Evolutionary conservation across 495 filamentous ascomycete genomes (phyloP).

Genomic region (Penicillium canescens): DNA sequence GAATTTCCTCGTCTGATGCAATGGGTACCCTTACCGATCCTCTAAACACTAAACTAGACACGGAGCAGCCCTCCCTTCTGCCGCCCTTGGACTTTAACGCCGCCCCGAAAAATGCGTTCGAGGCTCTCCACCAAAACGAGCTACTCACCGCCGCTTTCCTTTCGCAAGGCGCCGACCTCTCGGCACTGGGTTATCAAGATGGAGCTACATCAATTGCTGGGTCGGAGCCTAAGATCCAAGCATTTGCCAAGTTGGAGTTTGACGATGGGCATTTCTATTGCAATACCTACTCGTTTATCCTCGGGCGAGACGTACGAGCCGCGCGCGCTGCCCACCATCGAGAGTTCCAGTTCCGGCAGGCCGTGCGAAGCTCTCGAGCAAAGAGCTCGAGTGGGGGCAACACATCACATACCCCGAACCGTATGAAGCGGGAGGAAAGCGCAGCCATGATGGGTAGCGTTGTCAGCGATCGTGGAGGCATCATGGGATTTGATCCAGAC

Average conservation of each 20-base stretch:
- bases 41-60: constrained; percentile 30
- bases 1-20: constrained; percentile 17
- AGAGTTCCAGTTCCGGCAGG: constrained; percentile 45
- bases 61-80: constrained; percentile 42
- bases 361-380: constrained; percentile 39
- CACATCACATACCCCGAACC: constrained; percentile 46
- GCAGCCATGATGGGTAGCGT: constrained; percentile 49
- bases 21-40: constrained; percentile 38
- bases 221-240: constrained; percentile 54
- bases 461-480: constrained; percentile 60
- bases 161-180: constrained; percentile 40
- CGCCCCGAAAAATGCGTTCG: constrained; percentile 37
- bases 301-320: constrained; percentile 65
- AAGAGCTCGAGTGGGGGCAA: constrained; percentile 51
- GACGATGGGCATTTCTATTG: constrained; percentile 72
- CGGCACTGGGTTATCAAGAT: constrained; percentile 44
- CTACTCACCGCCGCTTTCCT: constrained; percentile 43
- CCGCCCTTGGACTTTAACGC: constrained; percentile 38
- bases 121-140: constrained; percentile 44
- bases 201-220: constrained; percentile 37
- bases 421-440: constrained; percentile 48
- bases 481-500: constrained; percentile 57
- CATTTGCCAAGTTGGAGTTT: constrained; percentile 71
- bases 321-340: constrained; percentile 51
- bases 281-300: constrained; percentile 63